Percentiles rank a stretch among this genome's conserved stretches.
phyloP scores from a whole-genome alignment of 805 yeast genomes.

The Schwanniomyces sp. region DNA sequence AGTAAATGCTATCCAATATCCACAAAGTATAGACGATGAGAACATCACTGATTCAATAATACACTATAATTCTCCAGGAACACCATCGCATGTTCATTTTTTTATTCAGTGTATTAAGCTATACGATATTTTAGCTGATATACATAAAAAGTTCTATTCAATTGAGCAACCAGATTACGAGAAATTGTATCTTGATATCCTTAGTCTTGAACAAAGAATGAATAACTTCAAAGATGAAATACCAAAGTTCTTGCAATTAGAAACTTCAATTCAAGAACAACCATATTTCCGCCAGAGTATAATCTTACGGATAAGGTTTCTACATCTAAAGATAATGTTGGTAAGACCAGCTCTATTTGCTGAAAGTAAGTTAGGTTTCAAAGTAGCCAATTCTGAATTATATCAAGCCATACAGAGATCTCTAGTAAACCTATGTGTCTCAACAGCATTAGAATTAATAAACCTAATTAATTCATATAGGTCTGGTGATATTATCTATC shows the following conservation, averaged over 20 bases:
- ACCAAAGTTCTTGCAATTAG: constrained; percentile 7
- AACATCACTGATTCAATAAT: constrained; percentile 12
- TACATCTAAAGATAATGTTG: constrained; percentile 11
- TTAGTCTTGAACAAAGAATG: constrained; percentile 8
- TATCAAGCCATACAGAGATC: constrained; percentile 7
- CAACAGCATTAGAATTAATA: constrained; percentile 9
- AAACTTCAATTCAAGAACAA: background rate
- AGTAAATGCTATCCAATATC: constrained; percentile 10
- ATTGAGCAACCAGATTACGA: constrained; percentile 5
- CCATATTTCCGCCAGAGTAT: constrained; percentile 11
- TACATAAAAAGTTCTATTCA: constrained; percentile 10
- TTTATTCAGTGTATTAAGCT: constrained; percentile 14
- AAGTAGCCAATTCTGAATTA: constrained; percentile 3
- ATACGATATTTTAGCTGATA: constrained; percentile 17
- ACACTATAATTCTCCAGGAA: constrained; percentile 1
- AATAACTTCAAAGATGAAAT: constrained; percentile 7
- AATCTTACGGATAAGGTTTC: constrained; percentile 8
- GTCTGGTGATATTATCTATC: constrained; percentile 7
- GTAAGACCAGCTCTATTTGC: constrained; percentile 10
- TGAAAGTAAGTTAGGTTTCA: constrained; percentile 1
- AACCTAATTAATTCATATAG: constrained; percentile 6
- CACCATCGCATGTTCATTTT: constrained; percentile 15
- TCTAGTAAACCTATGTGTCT: constrained; percentile 7
- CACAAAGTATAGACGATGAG: constrained; percentile 16
- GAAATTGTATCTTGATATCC: constrained; percentile 6